These are phyloP conservation scores for Cephalotrichum gorgonifer DNA, from an alignment of 2,329 filamentous ascomycete genomes.

Conservation along the genomic window DNA sequence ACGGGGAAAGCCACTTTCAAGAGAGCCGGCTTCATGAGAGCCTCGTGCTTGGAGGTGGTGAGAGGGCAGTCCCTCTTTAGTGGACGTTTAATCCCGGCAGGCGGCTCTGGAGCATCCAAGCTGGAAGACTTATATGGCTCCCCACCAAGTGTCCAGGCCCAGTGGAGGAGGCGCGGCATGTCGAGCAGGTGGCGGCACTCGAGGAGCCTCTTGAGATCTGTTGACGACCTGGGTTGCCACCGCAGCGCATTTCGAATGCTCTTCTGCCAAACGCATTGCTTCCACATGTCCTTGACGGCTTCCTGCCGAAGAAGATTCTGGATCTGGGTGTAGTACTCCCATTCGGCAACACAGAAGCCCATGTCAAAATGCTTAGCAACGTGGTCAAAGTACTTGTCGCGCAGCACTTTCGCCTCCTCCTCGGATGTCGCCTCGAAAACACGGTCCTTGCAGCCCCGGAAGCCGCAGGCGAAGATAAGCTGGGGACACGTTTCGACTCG, in stretches of 20 bases:
- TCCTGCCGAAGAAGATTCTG: conserved; percentile 33
- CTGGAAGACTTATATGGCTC: conserved; percentile 24
- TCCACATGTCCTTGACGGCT: conserved; percentile 32
- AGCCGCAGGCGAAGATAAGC: conserved; percentile 33
- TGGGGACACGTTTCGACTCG: conserved; percentile 30
- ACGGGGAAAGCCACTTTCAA: conserved; percentile 1
- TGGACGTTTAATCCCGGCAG: conserved; percentile 9
- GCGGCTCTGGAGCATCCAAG: conserved; percentile 8
- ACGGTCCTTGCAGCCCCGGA: conserved; percentile 29
- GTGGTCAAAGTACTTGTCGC: conserved; percentile 35
- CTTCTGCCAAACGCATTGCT: conserved; percentile 34
- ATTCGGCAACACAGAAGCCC: conserved; percentile 28
- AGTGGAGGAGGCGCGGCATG: conserved; percentile 28
- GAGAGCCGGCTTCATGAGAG: conserved; percentile 1
- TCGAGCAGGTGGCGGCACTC: conserved; percentile 32
- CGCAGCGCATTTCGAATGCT: conserved; percentile 27
- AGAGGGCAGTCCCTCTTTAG: conserved; percentile 11
- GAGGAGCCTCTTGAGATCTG: conserved; percentile 32
- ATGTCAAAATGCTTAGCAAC: conserved; percentile 36
- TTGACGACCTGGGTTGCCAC: conserved; percentile 30
- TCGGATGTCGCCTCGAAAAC: conserved; percentile 27
- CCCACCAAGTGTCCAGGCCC: conserved; percentile 32
- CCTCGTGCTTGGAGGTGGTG: conserved; percentile 5
- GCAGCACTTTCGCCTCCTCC: conserved; percentile 23
- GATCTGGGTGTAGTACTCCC: conserved; percentile 31